Conservation (phyloP, 805 yeast species). For the Teunomyces atbi region DNA sequence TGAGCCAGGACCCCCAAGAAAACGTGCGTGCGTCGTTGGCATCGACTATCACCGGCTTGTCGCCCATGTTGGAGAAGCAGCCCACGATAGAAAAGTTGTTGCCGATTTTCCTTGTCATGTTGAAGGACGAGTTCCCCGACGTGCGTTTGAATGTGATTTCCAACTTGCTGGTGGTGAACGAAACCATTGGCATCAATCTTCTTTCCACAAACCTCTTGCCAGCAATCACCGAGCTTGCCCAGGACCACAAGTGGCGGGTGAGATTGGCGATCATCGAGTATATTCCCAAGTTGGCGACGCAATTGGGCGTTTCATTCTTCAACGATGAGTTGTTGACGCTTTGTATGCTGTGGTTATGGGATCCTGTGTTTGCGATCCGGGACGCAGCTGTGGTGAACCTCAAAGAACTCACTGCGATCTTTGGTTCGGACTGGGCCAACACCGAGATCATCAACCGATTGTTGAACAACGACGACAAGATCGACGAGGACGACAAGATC, state of each 20-base stretch:
- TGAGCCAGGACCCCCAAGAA: constrained; percentile 90
- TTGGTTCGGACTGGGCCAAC: constrained; percentile 94
- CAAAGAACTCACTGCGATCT: constrained; percentile 74
- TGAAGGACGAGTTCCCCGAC: constrained; percentile 95
- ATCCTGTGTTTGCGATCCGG: constrained; percentile 92
- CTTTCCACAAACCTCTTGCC: constrained; percentile 87
- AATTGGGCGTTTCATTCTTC: constrained; percentile 89
- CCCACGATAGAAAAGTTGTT: constrained; percentile 76
- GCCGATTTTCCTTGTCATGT: constrained; percentile 89
- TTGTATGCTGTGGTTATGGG: constrained; percentile 99
- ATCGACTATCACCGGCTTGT: constrained; percentile 78
- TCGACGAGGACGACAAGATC: constrained; percentile 30
- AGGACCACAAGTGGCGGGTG: constrained; percentile 97
- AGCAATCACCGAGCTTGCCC: constrained; percentile 93
- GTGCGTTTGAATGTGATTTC: constrained; percentile 93
- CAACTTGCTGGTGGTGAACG: constrained; percentile 86
- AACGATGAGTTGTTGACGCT: constrained; percentile 87
- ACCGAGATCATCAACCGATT: constrained; percentile 77
- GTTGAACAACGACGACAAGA: constrained; percentile 36
- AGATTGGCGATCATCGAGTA: constrained; percentile 95
- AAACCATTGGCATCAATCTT: constrained; percentile 87
- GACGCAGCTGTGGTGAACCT: constrained; percentile 92
- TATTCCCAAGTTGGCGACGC: constrained; percentile 91
- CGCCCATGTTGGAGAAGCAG: constrained; percentile 82
- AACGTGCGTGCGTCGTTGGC: constrained; percentile 93